Evolutionary conservation across 73 alveolate species (phyloP), one percentile per base, ranked within the genome.

Genomic region (Paramecium bursaria): DNA sequence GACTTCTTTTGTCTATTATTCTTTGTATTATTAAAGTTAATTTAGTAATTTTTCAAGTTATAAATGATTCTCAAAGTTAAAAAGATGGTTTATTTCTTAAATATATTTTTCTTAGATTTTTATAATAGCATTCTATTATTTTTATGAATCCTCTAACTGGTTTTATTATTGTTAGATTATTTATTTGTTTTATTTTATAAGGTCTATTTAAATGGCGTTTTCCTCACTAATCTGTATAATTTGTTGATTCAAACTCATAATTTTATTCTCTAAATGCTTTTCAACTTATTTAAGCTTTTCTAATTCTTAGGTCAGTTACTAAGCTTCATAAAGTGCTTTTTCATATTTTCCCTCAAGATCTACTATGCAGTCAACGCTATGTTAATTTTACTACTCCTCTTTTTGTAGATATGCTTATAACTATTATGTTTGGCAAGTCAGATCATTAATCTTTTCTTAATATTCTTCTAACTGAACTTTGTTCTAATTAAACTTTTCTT

Each of bases 291-390:
- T 57, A 2, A 57, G 27, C 15, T 57, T 10, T 10, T 4, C 17
- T 19, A 30, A 57, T 7, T 57, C 76, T 57, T 57, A 13, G 11
- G 27, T 50, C 76, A 57, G 27, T 29, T 57, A 48, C n/a, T 57
- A n/a, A 5, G 6, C 33, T 13, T 57, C 27, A 57, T 27, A 57
- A 3, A 57, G 31, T 3, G 76, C 76, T 31, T 57, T 27, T 50
- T 57, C 76, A 30, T 17, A 57, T 31, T 57, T 57, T 23, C 76
- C 15, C 33, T 57, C 76, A n/a, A 57, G 33, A 19, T 57, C 76
- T 30, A 57, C 51, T 14, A 57, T 57, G 30, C 27, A 23, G 33
- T 57, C 76, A 29, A 21, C 51, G 33, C 33, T 57, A 57, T 10
- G 27, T 23, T 1, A 57, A 14, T 57, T 57, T 10, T 57, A 48